Base-by-base conservation (phyloP, 768 basidiomycete species). In the Termitomyces sp. region DNA sequence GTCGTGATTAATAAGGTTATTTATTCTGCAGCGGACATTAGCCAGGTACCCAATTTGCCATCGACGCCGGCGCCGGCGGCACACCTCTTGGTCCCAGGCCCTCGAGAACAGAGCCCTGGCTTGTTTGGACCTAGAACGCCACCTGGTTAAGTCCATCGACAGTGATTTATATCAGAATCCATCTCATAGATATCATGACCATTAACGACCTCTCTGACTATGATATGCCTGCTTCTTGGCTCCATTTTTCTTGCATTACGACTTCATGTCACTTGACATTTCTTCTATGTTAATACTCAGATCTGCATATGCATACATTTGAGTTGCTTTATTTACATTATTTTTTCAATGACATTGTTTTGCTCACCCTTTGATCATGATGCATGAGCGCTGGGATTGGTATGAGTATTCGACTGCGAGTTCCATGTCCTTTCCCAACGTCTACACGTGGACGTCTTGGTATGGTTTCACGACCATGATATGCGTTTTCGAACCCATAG, bases 91-190 rank as follows among this genome's bases (percentile, higher is more conserved):
- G 84, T 89, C 22, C 87, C 89, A 33, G 81, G 81, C 12, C 76
- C 75, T 52, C 74, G 75, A 42, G 65, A 66, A 24, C 56, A 59
- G 9, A 86, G 82, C 60, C 87, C 85, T 46, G 90, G 91, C 35
- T 73, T 94, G 62, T 94, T 93, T 68, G 92, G 92, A 36, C 90
- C 91, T 45, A 79, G 88, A 44, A 85, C 89, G n/a, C 88, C 86
- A 12, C 76, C 80, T 56, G 73, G 73, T 56, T 74, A 74, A 8
- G 38, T 68, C 20, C 62, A 63, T 45, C 59, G 24, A 11, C 15
- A 49, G 33, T 58, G 11, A 35, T 58, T 32, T 24, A 48, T 15
- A 38, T 40, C n/a, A 16, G 18, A 32, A 24, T 58, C 4, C 16
- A 39, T 46, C 24, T 18, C 16, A 49, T 48, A n/a, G 24, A 49